Evolutionary conservation across 164 flowering plant species (phyloP), one percentile per base, ranked within the genome.

Genomic region (Warburgia ugandensis): DNA sequence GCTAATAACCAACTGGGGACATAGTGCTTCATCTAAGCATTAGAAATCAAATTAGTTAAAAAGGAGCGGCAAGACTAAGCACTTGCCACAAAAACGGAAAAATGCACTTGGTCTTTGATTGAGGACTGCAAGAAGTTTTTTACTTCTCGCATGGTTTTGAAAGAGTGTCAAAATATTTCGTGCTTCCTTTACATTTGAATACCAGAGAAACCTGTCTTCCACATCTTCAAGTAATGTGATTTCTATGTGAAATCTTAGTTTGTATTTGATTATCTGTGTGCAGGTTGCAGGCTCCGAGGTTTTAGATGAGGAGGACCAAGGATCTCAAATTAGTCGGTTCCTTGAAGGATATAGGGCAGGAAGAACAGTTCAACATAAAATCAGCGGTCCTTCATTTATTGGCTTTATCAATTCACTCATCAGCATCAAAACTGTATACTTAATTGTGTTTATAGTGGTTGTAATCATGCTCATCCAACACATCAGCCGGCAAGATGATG

Each of bases 341-440:
- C 72, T 89, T 29, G 81, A 76, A 70, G 92, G 89, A 57, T 85
- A 79, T 37, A 76, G 78, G 67, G 82, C 73, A 68, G 95, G 97
- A 74, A 76, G 68, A 59, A 74, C 75, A 19, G 61, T 56, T 23
- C 45, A 66, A 65, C 73, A 77, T 31, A 61, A 38, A 50, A 58
- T 85, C 19, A 37, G 67, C 11, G 85, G 92, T 32, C 82, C 84
- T 1, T 72, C 92, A 10, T 40, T 89, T 28, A 48, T 78, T 41
- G 83, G 80, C 54, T 89, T 42, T 63, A 60, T 89, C 54, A 71
- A 70, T 49, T 85, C 95, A 25, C 54, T 78, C 3, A 53, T 81
- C 37, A 65, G 80, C 62, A 58, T 81, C 22, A 68, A 68, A 58
- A 61, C 69, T 23, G 60, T 78, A 4, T 77, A 68, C 69, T 44